Percentiles rank a stretch among this genome's conserved stretches.
Conservation (phyloP, 805 yeast species). For the Torulaspora microellipsoides region DNA sequence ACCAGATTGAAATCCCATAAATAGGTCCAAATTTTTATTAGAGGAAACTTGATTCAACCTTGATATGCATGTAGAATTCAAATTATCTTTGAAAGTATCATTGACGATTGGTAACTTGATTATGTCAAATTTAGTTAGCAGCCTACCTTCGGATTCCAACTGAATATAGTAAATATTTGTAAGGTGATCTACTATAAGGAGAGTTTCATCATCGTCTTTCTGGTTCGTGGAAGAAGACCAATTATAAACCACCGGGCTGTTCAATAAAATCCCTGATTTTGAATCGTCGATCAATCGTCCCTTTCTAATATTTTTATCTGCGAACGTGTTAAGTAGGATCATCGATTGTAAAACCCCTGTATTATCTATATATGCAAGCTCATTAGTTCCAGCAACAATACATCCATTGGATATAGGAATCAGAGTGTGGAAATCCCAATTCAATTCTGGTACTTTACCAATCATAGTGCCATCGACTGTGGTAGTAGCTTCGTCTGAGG, state of each 20-base stretch:
- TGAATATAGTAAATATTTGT: constrained; percentile 26
- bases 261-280: constrained; percentile 26
- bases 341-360: constrained; percentile 41
- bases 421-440: constrained; percentile 66
- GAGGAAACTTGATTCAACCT: constrained; percentile 22
- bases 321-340: constrained; percentile 30
- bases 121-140: constrained; percentile 29
- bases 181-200: constrained; percentile 27
- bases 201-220: constrained; percentile 15
- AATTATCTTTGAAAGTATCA: constrained; percentile 26
- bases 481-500: constrained; percentile 21
- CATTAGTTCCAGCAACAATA: constrained; percentile 68
- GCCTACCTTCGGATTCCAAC: constrained; percentile 30
- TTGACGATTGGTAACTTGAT: constrained; percentile 30
- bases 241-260: constrained; percentile 14
- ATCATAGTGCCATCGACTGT: constrained; percentile 54
- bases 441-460: constrained; percentile 57
- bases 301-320: constrained; percentile 44
- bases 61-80: constrained; percentile 28
- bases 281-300: constrained; percentile 43
- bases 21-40: constrained; percentile 42
- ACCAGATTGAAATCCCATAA: constrained; percentile 58
- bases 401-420: constrained; percentile 65
- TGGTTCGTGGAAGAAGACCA: constrained; percentile 13
- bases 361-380: constrained; percentile 72